Evolutionary conservation across 2,329 filamentous ascomycete genomes (phyloP), one percentile per base, ranked within the genome.

Genomic region (Westerdykella aurantiaca): DNA sequence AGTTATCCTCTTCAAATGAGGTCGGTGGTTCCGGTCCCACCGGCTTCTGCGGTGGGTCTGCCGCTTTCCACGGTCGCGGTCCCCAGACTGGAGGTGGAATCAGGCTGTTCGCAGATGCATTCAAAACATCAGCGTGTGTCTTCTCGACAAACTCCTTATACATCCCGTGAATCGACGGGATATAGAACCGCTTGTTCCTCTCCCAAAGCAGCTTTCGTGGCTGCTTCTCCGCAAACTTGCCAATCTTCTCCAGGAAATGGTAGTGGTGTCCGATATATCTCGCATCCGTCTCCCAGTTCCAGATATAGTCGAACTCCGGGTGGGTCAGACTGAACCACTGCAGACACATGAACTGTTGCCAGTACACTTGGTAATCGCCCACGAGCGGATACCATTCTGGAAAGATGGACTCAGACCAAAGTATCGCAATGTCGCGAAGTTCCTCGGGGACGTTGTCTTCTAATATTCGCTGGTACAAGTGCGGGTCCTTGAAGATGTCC

Each of bases 221-320:
- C 55, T 79, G 73, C 33, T 71, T 66, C 44, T 72, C 71, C 11
- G 73, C 74, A 49, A 79, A 80, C 1, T 74, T 66, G 17, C 70
- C 68, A 6, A 88, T 67, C 48, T 82, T 82, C 53, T 83, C 77
- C 35, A 88, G 78, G 51, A 91, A 79, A 55, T 91, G 83, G 65
- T 91, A 90, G 68, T 89, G 83, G 50, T 93, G 86, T 7, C 87
- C 87, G 0, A 82, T 88, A 58, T 85, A 85, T 38, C 88, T 78
- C 25, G 84, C 82, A 59, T 93, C 86, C 69, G 88, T 86, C 61
- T 93, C 88, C 86, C 86, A 90, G 63, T 91, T 90, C 86, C 87
- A 74, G 53, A 88, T 76, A 56, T 79, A 88, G 53, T 90, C 85
- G 51, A 86, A 93, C 56, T 91, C 81, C 0, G 85, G 85, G 56